Evolutionary conservation across 2,329 filamentous ascomycete genomes (phyloP).

Genomic region (Xylariaceae sp.): DNA sequence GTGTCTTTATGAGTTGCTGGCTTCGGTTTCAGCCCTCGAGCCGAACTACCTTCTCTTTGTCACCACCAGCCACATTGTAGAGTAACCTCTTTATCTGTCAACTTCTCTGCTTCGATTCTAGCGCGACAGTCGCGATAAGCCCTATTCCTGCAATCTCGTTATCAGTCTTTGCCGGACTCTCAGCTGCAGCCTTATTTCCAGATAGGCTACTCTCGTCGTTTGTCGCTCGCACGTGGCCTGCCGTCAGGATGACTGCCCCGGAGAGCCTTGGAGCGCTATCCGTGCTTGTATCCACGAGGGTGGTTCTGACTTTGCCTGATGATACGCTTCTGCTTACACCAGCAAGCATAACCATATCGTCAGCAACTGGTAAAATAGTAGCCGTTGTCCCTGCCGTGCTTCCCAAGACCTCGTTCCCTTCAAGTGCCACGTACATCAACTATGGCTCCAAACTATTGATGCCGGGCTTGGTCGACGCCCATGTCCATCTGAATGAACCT

Average conservation of each 20-base stretch:
- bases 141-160: not conserved
- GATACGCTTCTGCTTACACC: constrained; percentile 63
- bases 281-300: constrained; percentile 79
- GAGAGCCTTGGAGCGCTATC: constrained; percentile 44
- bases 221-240: constrained; percentile 2
- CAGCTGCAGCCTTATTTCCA: not conserved
- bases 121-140: constrained; percentile 11
- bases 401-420: constrained; percentile 70
- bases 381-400: constrained; percentile 70
- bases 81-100: not conserved
- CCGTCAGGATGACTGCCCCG: constrained; percentile 17
- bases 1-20: too few relatives aligned
- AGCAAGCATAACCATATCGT: constrained; percentile 78
- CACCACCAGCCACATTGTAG: not conserved
- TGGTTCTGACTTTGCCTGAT: constrained; percentile 69
- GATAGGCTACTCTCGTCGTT: not conserved
- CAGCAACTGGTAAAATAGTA: constrained; percentile 76
- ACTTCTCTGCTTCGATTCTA: not conserved
- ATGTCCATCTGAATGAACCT: constrained; percentile 96
- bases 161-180: not conserved
- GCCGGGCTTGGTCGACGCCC: constrained; percentile 90
- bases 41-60: too few relatives aligned
- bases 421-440: constrained; percentile 70
- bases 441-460: constrained; percentile 81
- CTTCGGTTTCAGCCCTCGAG: too few relatives aligned